Percentiles rank a stretch among this genome's conserved stretches.
Conservation (phyloP, 305 asterid genomes). For the Fraxinus latifolia region DNA sequence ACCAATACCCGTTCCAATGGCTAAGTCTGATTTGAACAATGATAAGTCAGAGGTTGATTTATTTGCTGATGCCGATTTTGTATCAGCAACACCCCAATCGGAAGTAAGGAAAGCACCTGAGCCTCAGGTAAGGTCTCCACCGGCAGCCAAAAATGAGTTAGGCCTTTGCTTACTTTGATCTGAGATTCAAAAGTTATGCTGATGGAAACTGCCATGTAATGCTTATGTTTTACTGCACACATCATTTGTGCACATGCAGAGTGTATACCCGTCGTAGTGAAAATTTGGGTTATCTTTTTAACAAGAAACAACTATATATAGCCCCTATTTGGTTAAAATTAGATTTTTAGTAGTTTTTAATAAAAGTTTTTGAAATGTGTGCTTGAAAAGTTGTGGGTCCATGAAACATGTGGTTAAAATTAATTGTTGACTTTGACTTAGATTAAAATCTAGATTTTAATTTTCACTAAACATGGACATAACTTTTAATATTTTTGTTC, state of each 20-base stretch:
- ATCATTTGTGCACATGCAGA: neutral
- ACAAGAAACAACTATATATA: neutral
- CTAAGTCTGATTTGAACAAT: slow-evolving; percentile 36
- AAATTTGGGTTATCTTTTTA: neutral
- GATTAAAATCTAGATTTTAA: no score
- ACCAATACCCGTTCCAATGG: slow-evolving; percentile 45
- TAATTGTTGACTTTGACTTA: neutral
- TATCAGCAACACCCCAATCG: slow-evolving; percentile 61
- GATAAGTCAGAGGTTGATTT: slow-evolving; percentile 72
- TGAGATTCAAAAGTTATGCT: neutral
- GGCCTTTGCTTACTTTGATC: neutral
- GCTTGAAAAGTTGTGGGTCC: no score
- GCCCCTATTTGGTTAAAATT: neutral
- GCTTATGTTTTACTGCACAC: neutral
- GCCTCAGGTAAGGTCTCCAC: slow-evolving; percentile 49
- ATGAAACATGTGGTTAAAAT: no score
- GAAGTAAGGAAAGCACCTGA: slow-evolving; percentile 37
- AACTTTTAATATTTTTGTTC: neutral
- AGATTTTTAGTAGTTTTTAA: neutral
- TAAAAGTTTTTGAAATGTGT: neutral
- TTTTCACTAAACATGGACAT: neutral
- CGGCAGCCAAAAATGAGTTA: slow-evolving; percentile 16
- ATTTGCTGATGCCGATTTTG: slow-evolving; percentile 89
- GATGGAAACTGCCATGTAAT: neutral
- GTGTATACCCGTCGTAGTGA: neutral